phyloP scores from a whole-genome alignment of 1,284 basidiomycete species.

The Ustilago bromivora region DNA sequence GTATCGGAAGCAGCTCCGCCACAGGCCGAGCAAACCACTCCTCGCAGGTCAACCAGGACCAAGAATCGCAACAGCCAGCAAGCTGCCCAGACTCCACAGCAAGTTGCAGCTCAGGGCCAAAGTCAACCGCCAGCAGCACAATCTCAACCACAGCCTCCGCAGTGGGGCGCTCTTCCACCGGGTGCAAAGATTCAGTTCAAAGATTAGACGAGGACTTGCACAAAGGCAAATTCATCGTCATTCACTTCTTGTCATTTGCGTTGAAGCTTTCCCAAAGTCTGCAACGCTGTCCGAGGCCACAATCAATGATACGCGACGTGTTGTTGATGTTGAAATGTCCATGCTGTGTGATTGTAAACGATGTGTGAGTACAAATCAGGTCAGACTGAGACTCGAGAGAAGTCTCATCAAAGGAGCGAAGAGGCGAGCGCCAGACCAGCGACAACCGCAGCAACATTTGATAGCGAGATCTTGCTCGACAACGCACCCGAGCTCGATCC shows the following conservation, averaged over 20 bases:
- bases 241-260: not conserved
- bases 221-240: not conserved
- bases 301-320: not conserved
- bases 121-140: constrained; percentile 5
- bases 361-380: not conserved
- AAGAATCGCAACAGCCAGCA: constrained; percentile 3
- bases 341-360: constrained; percentile 1
- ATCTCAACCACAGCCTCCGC: constrained; percentile 26
- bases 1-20: constrained; percentile 9
- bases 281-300: not conserved
- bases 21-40: not conserved
- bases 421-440: constrained; percentile 16
- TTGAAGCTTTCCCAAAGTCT: not conserved
- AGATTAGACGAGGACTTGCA: constrained; percentile 17
- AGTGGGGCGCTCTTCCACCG: constrained; percentile 57
- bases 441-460: not conserved
- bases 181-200: constrained; percentile 61
- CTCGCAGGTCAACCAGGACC: constrained; percentile 19
- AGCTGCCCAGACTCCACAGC: constrained; percentile 8
- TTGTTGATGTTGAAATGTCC: constrained; percentile 1
- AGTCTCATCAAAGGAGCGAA: constrained; percentile 11
- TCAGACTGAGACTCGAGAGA: not conserved
- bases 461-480: not conserved
- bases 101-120: not conserved
- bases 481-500: constrained; percentile 14